A percentile compares a stretch with the other conserved stretches of the same genome.
Evolutionary conservation across 2,329 filamentous ascomycete genomes (phyloP).

Genomic region (Colletotrichum sp.): DNA sequence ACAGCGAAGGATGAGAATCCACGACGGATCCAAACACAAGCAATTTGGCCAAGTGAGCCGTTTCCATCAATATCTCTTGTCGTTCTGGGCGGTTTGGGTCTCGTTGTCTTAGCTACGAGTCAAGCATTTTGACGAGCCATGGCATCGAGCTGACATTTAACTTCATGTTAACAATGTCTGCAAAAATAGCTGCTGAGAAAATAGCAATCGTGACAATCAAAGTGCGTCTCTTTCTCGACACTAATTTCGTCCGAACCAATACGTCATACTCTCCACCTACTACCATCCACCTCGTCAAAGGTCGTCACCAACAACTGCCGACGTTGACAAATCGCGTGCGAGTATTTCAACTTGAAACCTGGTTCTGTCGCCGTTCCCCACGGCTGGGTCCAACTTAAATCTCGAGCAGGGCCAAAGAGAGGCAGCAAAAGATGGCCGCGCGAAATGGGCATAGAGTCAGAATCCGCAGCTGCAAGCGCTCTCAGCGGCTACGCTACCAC

Average conservation of each 20-base stretch:
- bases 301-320: conserved; percentile 16
- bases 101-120: background rate
- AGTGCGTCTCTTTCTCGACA: background rate
- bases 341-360: conserved; percentile 20
- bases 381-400: conserved; percentile 10
- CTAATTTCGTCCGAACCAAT: background rate
- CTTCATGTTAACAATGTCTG: background rate
- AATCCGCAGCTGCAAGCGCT: conserved; percentile 17
- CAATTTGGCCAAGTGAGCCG: conserved; percentile 3
- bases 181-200: background rate
- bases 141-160: background rate
- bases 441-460: background rate
- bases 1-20: background rate
- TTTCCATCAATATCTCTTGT: background rate
- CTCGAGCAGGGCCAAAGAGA: background rate
- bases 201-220: background rate
- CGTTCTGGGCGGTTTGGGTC: background rate
- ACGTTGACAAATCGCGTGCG: conserved; percentile 19
- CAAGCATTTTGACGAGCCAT: conserved; percentile 2
- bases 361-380: conserved; percentile 16
- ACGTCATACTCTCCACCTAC: conserved; percentile 17
- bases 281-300: background rate
- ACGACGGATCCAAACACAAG: background rate
- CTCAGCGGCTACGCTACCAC: background rate
- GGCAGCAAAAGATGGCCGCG: background rate